Percentiles rank a stretch among this genome's conserved stretches.
Evolutionary conservation across 2,329 filamentous ascomycete genomes (phyloP).

Genomic region (Neonectria ditissima): DNA sequence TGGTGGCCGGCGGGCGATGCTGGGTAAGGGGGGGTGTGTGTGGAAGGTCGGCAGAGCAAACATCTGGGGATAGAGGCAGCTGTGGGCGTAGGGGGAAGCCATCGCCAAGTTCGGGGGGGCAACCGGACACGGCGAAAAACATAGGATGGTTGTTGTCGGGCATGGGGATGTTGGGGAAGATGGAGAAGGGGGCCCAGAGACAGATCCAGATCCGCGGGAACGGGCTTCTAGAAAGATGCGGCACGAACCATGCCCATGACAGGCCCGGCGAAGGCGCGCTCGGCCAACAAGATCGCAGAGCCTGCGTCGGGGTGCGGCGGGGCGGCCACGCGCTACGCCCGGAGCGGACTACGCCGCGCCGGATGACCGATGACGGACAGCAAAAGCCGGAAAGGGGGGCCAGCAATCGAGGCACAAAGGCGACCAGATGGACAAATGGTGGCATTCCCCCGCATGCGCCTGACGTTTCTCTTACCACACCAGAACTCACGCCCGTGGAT

Average conservation of each 20-base stretch:
- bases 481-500: not conserved
- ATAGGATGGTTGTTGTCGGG: conserved; percentile 40
- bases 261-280: conserved; percentile 4
- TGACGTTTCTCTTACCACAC: conserved; percentile 9
- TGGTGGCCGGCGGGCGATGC: conserved; percentile 32
- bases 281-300: conserved; percentile 33
- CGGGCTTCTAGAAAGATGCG: conserved; percentile 28
- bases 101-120: not conserved
- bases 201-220: conserved; percentile 24
- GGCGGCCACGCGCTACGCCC: conserved; percentile 24
- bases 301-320: conserved; percentile 1
- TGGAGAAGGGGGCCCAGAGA: conserved; percentile 22
- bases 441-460: conserved; percentile 2
- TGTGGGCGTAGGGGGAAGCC: not conserved
- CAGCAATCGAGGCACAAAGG: not conserved
- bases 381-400: not conserved
- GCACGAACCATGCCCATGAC: conserved; percentile 8
- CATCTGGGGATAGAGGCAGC: not conserved
- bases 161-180: conserved; percentile 31
- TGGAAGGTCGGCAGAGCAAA: not conserved
- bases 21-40: not conserved
- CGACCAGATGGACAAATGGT: not conserved
- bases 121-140: conserved; percentile 42
- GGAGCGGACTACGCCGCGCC: conserved; percentile 31
- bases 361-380: conserved; percentile 39